Base-by-base conservation (phyloP, 805 yeast genomes). In the Yamadazyma paraphyllophila region DNA sequence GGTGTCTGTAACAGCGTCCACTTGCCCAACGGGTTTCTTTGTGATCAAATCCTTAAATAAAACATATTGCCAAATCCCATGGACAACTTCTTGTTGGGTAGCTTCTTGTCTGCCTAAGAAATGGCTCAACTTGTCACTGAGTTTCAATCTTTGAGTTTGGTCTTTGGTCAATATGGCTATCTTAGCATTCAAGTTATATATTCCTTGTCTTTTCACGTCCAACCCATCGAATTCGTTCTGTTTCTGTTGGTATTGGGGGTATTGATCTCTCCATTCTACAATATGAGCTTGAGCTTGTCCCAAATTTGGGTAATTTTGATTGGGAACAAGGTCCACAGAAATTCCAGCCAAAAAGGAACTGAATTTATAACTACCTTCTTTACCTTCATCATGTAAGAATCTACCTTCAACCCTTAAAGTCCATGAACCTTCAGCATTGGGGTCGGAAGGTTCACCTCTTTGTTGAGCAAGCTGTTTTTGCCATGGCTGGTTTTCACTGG, bases 401-500 rank as follows among this genome's bases (percentile, higher is more conserved):
- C 91, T 73, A 11, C 99, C 99, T 65, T 94, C 98, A 20, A 94
- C 78, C 46, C 95, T 76, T 53, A 92, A 74, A 1, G 94, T 85
- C 97, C 97, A 92, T 1, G 79, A 62, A 2, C 88, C 77, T 36
- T 74, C 80, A 6, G 52, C 53, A 5, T 58, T 41, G 1, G 55
- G 54, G 33, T 60, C 62, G 3, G 55, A 43, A 2, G 46, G 12
- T 11, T 50, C 47, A 3, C 51, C 44, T n/a, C 58, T 56, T 39
- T 53, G 50, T 41, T 61, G 63, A 13, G 47, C 48, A 36, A 61
- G 55, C 47, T 63, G 67, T 29, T 60, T 60, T 48, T 72, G 77
- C 98, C 98, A 94, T 36, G 92, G 88, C 67, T 92, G 98, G 61
- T 88, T 87, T 50, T 83, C 87, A 26, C 85, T 72, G 4, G 88